Base-by-base conservation (phyloP, 768 basidiomycete species). In the Paxillus rubicundulus region DNA sequence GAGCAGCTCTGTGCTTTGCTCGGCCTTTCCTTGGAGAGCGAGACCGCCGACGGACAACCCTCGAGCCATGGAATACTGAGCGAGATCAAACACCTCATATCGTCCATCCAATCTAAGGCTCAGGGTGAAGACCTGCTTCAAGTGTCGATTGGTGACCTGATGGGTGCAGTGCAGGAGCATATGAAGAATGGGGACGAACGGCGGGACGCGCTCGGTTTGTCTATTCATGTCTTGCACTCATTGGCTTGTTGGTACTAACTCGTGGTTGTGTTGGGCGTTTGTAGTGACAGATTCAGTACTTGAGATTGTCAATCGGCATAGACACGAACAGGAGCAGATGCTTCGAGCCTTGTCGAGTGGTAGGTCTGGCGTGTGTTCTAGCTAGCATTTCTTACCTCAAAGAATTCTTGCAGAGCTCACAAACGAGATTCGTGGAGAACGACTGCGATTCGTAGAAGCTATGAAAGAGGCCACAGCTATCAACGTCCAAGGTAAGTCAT, bases 381-480 rank as follows among this genome's bases (percentile, higher is more conserved):
- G 18, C 14, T 32, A 27, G 18, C 28, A 46, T 28, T 53, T 10
- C 24, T 40, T 10, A 20, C 24, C 21, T 49, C 7, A 52, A 52
- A 13, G 5, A 27, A 50, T 27, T 39, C 45, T 21, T 30, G 16
- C 59, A 90, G 92, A 91, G 64, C 77, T 95, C 18, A 85, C 86
- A 3, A 78, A 81, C 50, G 92, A 94, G 59, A 93, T 95, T 48
- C 84, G 86, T 47, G 91, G 92, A 1, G 92, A 94, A 69, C 72
- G 91, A 43, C 70, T 94, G 49, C 77, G 89, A 6, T 94, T 95
- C 60, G 89, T 94, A 5, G 92, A 95, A 61, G 91, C 92, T n/a
- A 95, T 94, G 92, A 89, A 89, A 65, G 88, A 92, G 59, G 92
- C 91, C 1, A 95, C 92, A 0, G 82, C 83, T 2, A 89, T 95